Conservation (phyloP, 495 filamentous ascomycete species). For the Penicillium turbatum region DNA sequence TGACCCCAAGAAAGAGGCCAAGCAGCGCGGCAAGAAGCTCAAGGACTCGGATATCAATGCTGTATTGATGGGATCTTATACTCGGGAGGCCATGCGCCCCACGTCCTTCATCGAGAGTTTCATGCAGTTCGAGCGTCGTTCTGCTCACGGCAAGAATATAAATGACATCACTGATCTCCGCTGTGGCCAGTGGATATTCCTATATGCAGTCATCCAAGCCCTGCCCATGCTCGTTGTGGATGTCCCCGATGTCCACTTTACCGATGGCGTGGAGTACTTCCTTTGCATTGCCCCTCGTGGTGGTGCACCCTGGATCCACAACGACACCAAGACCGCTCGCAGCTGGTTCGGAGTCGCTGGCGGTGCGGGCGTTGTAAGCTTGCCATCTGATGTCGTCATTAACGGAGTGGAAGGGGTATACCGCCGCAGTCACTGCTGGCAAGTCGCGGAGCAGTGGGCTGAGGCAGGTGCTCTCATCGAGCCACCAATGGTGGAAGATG, state of each 20-base stretch:
- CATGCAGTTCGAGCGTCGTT: constrained; percentile 75
- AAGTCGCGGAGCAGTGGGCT: constrained; percentile 71
- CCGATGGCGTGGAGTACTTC: constrained; percentile 89
- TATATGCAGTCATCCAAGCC: constrained; percentile 86
- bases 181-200: constrained; percentile 88
- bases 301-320: constrained; percentile 79
- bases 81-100: constrained; percentile 60
- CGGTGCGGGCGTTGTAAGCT: constrained; percentile 64
- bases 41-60: constrained; percentile 72
- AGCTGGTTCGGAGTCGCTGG: constrained; percentile 79
- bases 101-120: constrained; percentile 73
- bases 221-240: constrained; percentile 88
- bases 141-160: constrained; percentile 63
- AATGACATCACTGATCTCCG: constrained; percentile 74
- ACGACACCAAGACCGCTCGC: constrained; percentile 58
- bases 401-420: constrained; percentile 89
- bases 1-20: constrained; percentile 64
- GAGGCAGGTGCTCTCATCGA: constrained; percentile 38
- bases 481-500: constrained; percentile 38
- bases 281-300: constrained; percentile 86
- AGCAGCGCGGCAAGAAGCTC: constrained; percentile 62
- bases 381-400: constrained; percentile 79
- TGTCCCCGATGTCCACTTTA: constrained; percentile 70
- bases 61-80: constrained; percentile 71
- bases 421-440: constrained; percentile 88